Evolutionary conservation across 2,329 filamentous ascomycete genomes (phyloP), one percentile per base, ranked within the genome.

Genomic region (Beauveria brongniartii): DNA sequence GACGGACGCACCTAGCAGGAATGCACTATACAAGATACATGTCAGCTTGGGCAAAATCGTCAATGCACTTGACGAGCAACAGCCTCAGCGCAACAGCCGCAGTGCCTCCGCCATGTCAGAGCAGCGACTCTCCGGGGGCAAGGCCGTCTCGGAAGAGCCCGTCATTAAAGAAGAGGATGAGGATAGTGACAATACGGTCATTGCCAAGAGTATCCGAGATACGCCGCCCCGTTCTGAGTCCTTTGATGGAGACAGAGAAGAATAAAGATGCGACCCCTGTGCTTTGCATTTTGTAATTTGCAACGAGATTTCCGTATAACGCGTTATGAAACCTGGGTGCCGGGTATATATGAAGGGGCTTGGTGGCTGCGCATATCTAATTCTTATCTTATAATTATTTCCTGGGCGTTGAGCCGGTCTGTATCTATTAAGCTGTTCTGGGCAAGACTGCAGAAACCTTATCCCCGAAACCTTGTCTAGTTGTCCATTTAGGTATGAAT

Each of bases 11-110:
- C 83, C 81, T 24, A 82, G 80, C 65, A 79, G 83, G 55, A 89
- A 89, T 64, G 80, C 85, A 0, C 74, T 89, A 16, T 87, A 84
- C 75, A 89, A 89, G 71, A 81, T 89, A 57, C 86, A 89, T 67
- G 81, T 88, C 65, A 80, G 78, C 62, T 73, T 89, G 1, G 85
- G 85, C 66, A 88, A 88, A 74, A 87, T 88, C 59, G 84, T 88
- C 64, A 87, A 87, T 67, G 71, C 71, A 37, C 77, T 87, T 3
- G 80, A 81, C 61, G 81, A 80, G 68, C 70, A 69, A 64, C 70
- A 74, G 59, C 70, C 70, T 2, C 67, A 74, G 30, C 73, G 75
- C 26, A 75, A 71, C 9, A 81, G 79, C 66, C 74, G 78, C 34
- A 78, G 77, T 58, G 72, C 73, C 16, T 82, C 80, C 0, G 68